These are phyloP conservation scores for Lachancea sp. DNA, from an alignment of 805 yeast species.

Conservation along the genomic window DNA sequence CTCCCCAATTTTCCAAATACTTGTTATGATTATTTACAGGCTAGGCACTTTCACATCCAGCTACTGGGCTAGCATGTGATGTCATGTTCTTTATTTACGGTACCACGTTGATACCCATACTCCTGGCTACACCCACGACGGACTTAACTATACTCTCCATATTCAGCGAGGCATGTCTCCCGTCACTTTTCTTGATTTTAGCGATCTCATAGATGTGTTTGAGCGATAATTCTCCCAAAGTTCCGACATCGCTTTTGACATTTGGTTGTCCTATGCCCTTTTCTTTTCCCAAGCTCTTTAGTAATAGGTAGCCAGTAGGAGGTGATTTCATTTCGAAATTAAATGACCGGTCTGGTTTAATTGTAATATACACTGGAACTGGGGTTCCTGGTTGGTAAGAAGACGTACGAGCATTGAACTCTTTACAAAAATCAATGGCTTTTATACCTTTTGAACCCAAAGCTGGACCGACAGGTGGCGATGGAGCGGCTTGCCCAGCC, in stretches of 20 bases:
- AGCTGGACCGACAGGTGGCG: constrained; percentile 99
- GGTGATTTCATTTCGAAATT: constrained; percentile 84
- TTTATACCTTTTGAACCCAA: constrained; percentile 97
- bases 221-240: constrained; percentile 62
- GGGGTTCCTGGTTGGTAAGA: constrained; percentile 81
- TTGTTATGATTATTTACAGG: neutral
- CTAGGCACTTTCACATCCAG: neutral
- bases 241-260: constrained; percentile 19
- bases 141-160: constrained; percentile 75
- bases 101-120: constrained; percentile 79
- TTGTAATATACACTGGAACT: constrained; percentile 75
- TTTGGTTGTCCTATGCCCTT: constrained; percentile 69
- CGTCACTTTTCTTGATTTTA: constrained; percentile 83
- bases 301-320: constrained; percentile 77
- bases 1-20: no score
- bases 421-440: constrained; percentile 97
- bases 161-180: constrained; percentile 62
- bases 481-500: constrained; percentile 97
- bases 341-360: constrained; percentile 89
- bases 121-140: constrained; percentile 81
- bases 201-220: constrained; percentile 95
- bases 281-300: constrained; percentile 62
- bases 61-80: neutral
- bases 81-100: constrained; percentile 38
- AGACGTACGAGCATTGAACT: constrained; percentile 95